Base-by-base conservation (phyloP, 2,329 filamentous ascomycete genomes). In the Xylariomycetidae sp. region DNA sequence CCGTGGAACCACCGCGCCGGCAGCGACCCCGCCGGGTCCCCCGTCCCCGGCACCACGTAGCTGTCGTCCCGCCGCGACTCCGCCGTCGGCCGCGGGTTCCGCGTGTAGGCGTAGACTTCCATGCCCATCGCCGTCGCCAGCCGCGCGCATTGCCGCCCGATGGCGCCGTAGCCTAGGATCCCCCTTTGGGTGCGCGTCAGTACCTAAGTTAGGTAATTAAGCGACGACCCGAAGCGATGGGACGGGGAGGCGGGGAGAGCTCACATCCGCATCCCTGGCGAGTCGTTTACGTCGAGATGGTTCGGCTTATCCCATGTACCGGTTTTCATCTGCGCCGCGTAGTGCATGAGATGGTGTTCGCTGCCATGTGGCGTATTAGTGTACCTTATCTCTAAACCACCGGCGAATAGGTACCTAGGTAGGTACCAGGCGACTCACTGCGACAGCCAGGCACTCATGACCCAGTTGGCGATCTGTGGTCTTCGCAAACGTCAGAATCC, bases 91-190 rank as follows among this genome's bases (percentile, higher is more conserved):
- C 76, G 72, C 2, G 76, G 70, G 2, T 64, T 68, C 2, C 76
- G 76, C 4, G 80, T 85, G 56, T 78, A 82, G 1, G 80, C 80
- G 41, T 81, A 63, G 1, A 85, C 72, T 25, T 74, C 64, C 71
- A 81, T 79, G 10, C 79, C 79, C 48, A 81, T 54, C 5, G 73
- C 70, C 9, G 62, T 63, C 6, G 68, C 67, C 10, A 80, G 63
- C 4, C 57, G 54, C 1, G 60, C 63, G 18, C 50, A 51, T 35
- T 65, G 58, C 10, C 63, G 47, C 5, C 62, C 62, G 32, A 67
- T 65, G 19, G 57, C 55, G 9, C 64, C 61, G 40, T 66, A 66
- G 12, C 62, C 61, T n/a, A 65, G 50, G 18, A 64, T 53, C 12
- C 56, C 55, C 13, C 54, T 57, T 22, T 23, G 19, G 5, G 15